Conservation (phyloP, 148 eudicot genomes). For the Nepenthes mirabilis region DNA sequence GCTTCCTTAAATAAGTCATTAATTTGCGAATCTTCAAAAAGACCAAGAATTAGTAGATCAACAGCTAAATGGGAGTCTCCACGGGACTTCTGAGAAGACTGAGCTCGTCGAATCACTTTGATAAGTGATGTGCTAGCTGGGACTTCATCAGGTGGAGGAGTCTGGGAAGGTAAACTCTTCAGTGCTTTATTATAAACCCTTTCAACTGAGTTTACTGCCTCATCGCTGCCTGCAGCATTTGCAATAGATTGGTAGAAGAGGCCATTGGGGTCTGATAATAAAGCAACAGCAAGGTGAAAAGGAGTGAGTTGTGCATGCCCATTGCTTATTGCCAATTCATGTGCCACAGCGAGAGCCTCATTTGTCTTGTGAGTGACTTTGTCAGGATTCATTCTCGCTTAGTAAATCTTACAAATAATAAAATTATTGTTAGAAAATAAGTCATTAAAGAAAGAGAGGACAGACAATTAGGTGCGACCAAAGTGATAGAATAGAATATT, state of each 20-base stretch:
- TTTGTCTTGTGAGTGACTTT: conserved; percentile 76
- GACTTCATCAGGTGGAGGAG: conserved; percentile 7
- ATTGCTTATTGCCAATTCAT: conserved; percentile 47
- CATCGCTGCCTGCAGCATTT: conserved; percentile 44
- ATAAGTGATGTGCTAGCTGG: too few species aligned
- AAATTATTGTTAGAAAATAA: too few species aligned
- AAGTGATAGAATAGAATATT: too few species aligned
- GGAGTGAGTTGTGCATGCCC: conserved; percentile 77
- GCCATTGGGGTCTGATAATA: conserved; percentile 43
- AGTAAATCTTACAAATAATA: neutral
- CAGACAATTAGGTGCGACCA: too few species aligned
- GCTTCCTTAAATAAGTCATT: too few species aligned
- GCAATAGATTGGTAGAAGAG: conserved; percentile 50
- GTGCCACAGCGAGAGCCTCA: conserved; percentile 52
- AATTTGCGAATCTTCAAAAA: too few species aligned
- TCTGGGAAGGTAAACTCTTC: conserved; percentile 41
- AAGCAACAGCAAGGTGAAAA: conserved; percentile 42
- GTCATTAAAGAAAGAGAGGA: too few species aligned
- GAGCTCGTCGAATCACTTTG: too few species aligned
- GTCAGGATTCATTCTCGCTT: conserved; percentile 55
- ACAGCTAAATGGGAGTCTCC: too few species aligned
- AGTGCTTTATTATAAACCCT: conserved; percentile 53
- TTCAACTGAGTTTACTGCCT: conserved; percentile 43
- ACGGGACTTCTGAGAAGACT: too few species aligned
- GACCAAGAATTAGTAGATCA: too few species aligned